These are phyloP conservation scores for Candolleomyces eurysporus DNA, from an alignment of 768 basidiomycete genomes.

Conservation along the genomic window DNA sequence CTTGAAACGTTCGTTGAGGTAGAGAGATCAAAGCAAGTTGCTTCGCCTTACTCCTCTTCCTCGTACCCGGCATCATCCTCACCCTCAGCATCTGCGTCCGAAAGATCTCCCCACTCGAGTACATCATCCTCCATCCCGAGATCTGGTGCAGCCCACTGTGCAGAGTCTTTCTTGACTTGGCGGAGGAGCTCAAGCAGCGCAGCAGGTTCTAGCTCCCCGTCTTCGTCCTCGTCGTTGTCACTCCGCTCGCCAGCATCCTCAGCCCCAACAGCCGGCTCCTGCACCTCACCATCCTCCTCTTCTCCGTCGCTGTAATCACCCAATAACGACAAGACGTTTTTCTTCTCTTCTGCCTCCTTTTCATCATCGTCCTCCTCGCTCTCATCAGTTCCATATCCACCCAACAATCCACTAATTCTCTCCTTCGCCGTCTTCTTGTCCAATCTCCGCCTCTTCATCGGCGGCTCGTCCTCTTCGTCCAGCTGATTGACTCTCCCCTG, in stretches of 20 bases:
- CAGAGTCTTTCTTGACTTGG: constrained; percentile 8
- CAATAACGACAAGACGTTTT: constrained; percentile 38
- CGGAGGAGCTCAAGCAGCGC: constrained; percentile 12
- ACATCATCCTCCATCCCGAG: constrained; percentile 6
- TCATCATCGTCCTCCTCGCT: constrained; percentile 43
- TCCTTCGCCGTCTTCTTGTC: constrained; percentile 49
- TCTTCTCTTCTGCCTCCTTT: constrained; percentile 23
- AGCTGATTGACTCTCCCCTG: constrained; percentile 31
- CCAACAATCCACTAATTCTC: constrained; percentile 45
- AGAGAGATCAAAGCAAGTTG: not conserved
- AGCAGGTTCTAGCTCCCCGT: constrained; percentile 14
- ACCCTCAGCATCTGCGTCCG: constrained; percentile 11
- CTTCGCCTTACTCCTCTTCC: not conserved
- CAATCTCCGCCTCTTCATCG: constrained; percentile 57
- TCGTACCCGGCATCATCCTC: constrained; percentile 5
- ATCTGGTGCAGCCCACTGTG: constrained; percentile 20
- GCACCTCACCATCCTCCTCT: constrained; percentile 49
- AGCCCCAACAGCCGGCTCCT: constrained; percentile 41
- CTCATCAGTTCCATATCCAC: constrained; percentile 51
- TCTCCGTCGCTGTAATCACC: constrained; percentile 25
- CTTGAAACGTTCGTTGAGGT: too few species aligned
- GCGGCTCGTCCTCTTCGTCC: constrained; percentile 34
- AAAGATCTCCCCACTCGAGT: constrained; percentile 5
- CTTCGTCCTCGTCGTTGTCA: constrained; percentile 11
- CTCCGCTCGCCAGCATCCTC: constrained; percentile 43